Conservation (phyloP, 2,329 filamentous ascomycete species). For the Fusarium euwallaceae region DNA sequence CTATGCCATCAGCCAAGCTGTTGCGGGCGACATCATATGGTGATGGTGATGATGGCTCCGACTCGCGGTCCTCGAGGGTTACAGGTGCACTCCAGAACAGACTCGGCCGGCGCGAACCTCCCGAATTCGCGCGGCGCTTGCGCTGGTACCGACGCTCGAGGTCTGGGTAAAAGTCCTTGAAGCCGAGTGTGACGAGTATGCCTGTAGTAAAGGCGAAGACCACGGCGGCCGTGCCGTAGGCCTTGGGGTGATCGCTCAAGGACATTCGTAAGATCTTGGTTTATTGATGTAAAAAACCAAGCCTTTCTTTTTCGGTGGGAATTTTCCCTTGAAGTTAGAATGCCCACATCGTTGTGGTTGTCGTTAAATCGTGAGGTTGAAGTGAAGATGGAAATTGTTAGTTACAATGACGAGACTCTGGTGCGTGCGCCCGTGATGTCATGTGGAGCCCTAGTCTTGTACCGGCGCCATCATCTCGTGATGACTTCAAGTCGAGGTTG, state of each 20-base stretch:
- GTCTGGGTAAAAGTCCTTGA: constrained; percentile 85
- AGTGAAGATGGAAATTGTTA: constrained; percentile 13
- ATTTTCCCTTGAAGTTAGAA: constrained; percentile 16
- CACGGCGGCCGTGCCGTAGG: constrained; percentile 75
- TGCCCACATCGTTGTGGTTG: constrained; percentile 23
- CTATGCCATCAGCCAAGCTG: constrained; percentile 79
- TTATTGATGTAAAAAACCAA: constrained; percentile 7
- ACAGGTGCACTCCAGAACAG: constrained; percentile 63
- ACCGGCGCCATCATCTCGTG: not conserved
- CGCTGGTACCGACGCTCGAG: constrained; percentile 74
- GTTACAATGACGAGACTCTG: constrained; percentile 25
- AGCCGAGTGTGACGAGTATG: constrained; percentile 78
- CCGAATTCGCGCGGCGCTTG: constrained; percentile 48
- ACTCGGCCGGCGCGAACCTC: constrained; percentile 55
- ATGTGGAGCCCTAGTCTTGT: constrained; percentile 37
- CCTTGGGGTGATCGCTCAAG: constrained; percentile 71
- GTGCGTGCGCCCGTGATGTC: constrained; percentile 40
- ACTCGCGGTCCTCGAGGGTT: constrained; percentile 69
- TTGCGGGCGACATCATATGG: constrained; percentile 48
- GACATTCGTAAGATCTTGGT: constrained; percentile 61
- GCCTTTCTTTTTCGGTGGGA: constrained; percentile 8
- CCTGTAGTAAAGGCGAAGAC: constrained; percentile 82
- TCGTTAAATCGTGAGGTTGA: not conserved
- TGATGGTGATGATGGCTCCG: constrained; percentile 40
- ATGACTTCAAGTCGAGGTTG: not conserved